Evolutionary conservation across 2,329 filamentous ascomycete genomes (phyloP).

Genomic region (Beauveria medogensis): DNA sequence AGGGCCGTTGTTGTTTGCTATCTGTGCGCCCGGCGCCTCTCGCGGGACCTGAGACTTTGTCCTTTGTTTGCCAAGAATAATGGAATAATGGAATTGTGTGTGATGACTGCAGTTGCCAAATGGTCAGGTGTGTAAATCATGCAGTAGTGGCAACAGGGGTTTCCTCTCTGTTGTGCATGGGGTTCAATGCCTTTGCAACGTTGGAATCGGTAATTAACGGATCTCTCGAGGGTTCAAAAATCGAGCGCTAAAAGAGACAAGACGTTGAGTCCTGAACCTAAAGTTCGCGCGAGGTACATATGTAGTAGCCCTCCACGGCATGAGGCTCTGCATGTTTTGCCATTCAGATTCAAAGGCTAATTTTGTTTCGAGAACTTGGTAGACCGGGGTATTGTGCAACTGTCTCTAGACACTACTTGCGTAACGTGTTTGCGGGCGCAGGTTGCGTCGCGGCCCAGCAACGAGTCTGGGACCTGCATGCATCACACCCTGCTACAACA

Average conservation of each 20-base stretch:
- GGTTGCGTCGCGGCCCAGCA: neutral
- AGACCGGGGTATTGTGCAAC: neutral
- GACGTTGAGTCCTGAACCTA: too few species aligned
- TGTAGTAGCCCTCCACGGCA: too few species aligned
- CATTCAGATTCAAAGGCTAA: too few species aligned
- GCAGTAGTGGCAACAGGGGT: neutral
- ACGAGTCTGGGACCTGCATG: neutral
- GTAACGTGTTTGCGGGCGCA: neutral
- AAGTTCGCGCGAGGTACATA: too few species aligned
- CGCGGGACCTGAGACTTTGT: neutral
- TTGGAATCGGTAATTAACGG: too few species aligned
- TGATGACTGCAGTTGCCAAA: too few species aligned
- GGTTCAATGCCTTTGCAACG: too few species aligned
- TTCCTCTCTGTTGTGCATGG: neutral
- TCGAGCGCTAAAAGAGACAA: too few species aligned
- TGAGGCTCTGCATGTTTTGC: too few species aligned
- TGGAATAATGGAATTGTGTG: neutral
- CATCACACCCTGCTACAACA: neutral
- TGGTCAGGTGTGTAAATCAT: too few species aligned
- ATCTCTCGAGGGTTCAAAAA: too few species aligned
- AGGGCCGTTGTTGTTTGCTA: conserved; percentile 2
- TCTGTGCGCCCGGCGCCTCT: neutral
- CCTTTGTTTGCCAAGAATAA: neutral
- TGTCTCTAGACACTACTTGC: neutral
- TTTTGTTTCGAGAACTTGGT: too few species aligned